A percentile compares a stretch with the other conserved stretches of the same genome.
phyloP scores from a whole-genome alignment of 352 stramenopile species.

The Globisporangium cederbergense region DNA sequence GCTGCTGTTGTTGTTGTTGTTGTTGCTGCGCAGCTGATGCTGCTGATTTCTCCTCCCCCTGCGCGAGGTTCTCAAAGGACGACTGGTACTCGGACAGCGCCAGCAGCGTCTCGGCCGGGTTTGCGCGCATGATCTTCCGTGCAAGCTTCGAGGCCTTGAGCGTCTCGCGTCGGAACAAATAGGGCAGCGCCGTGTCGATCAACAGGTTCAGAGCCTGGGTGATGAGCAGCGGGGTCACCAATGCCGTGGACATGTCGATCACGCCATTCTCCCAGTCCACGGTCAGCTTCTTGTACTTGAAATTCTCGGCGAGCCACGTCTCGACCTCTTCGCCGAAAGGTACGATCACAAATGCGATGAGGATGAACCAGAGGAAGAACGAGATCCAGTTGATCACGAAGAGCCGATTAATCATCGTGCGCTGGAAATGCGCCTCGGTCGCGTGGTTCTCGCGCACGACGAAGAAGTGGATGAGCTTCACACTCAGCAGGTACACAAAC shows the following conservation, averaged over 20 bases:
- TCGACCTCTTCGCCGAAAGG: constrained; percentile 80
- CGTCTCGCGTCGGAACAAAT: constrained; percentile 59
- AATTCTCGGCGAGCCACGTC: constrained; percentile 71
- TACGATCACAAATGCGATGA: constrained; percentile 86
- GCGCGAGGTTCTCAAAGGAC: constrained; percentile 64
- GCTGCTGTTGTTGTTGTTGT: too few relatives aligned
- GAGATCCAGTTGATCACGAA: constrained; percentile 90
- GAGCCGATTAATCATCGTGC: constrained; percentile 81
- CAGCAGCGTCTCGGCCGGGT: constrained; percentile 76
- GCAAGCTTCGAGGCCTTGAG: constrained; percentile 72
- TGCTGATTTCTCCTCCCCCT: constrained; percentile 19
- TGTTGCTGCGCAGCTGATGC: too few relatives aligned
- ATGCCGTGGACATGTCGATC: constrained; percentile 86
- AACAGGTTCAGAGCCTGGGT: constrained; percentile 83
- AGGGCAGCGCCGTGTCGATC: constrained; percentile 75
- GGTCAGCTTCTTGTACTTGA: constrained; percentile 79
- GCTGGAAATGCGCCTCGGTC: constrained; percentile 77
- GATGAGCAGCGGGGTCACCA: constrained; percentile 82
- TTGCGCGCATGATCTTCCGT: constrained; percentile 78
- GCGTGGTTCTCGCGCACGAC: constrained; percentile 81
- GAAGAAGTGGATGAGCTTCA: constrained; percentile 82
- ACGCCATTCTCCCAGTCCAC: constrained; percentile 80
- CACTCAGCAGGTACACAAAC: constrained; percentile 79
- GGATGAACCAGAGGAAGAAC: constrained; percentile 89
- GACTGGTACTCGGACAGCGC: constrained; percentile 81